phyloP scores from a whole-genome alignment of 495 filamentous ascomycete genomes.

The Neurospora sp. region DNA sequence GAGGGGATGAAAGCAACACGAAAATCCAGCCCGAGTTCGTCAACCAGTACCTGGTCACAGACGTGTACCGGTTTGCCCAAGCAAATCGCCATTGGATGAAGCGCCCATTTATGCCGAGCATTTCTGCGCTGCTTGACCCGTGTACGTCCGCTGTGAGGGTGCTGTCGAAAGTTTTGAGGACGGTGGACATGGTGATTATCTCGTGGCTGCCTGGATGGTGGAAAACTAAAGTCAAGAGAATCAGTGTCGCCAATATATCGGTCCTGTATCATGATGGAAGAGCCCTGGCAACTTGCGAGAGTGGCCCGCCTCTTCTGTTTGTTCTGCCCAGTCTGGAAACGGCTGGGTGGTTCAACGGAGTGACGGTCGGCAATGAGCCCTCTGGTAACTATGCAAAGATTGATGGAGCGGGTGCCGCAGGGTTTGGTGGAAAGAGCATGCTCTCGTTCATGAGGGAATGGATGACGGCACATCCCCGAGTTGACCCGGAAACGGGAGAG shows the following conservation, averaged over 20 bases:
- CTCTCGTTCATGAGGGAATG: slow-evolving; percentile 52
- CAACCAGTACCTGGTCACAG: slow-evolving; percentile 55
- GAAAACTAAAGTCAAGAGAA: slow-evolving; percentile 41
- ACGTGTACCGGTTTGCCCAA: slow-evolving; percentile 44
- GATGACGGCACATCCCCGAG: slow-evolving; percentile 58
- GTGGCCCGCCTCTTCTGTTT: slow-evolving; percentile 54
- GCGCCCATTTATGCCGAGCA: slow-evolving; percentile 1
- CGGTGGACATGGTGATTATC: neutral
- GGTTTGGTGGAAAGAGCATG: slow-evolving; percentile 42
- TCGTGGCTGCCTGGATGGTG: slow-evolving; percentile 37
- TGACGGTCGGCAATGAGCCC: slow-evolving; percentile 1
- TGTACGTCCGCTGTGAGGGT: neutral
- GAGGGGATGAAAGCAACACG: slow-evolving; percentile 2
- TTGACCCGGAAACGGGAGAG: slow-evolving; percentile 50
- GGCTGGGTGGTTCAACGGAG: slow-evolving; percentile 56
- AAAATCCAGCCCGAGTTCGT: slow-evolving; percentile 46
- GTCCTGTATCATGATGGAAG: slow-evolving; percentile 55
- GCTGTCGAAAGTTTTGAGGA: neutral
- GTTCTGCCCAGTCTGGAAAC: slow-evolving; percentile 50
- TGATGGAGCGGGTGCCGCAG: slow-evolving; percentile 36
- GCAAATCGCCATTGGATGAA: slow-evolving; percentile 19
- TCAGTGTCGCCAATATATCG: slow-evolving; percentile 55
- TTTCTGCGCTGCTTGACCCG: neutral
- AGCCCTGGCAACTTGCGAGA: slow-evolving; percentile 56
- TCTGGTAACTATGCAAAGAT: neutral